Percentiles rank a stretch among this genome's conserved stretches.
These are phyloP conservation scores for Xylariaceae sp. DNA, from an alignment of 2,329 filamentous ascomycete genomes.

Conservation along the genomic window DNA sequence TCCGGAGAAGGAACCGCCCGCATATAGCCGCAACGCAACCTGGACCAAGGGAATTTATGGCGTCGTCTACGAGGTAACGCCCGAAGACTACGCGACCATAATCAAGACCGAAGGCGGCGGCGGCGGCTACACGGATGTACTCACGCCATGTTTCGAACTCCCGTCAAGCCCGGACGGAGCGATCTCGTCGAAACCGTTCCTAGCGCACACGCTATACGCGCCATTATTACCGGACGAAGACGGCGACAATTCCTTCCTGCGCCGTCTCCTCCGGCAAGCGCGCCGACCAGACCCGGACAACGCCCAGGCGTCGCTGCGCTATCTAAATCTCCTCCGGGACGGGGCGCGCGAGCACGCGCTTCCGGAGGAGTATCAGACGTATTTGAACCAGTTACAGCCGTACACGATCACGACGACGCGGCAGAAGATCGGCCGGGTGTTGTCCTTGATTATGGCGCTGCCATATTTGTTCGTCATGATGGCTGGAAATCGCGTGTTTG, in stretches of 20 bases:
- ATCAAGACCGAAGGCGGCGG: constrained; percentile 89
- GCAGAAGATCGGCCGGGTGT: constrained; percentile 59
- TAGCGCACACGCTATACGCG: constrained; percentile 79
- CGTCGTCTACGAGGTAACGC: constrained; percentile 91
- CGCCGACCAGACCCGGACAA: constrained; percentile 63
- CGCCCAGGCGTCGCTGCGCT: constrained; percentile 77
- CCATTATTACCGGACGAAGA: constrained; percentile 44
- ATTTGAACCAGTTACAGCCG: constrained; percentile 62
- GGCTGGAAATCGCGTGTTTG: constrained; percentile 43
- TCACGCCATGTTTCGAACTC: constrained; percentile 72
- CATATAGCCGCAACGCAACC: constrained; percentile 38
- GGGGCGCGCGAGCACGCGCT: constrained; percentile 78
- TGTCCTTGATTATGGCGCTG: constrained; percentile 57
- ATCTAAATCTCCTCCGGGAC: constrained; percentile 71
- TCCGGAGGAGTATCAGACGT: constrained; percentile 70
- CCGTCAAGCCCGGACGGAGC: constrained; percentile 58
- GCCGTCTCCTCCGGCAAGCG: constrained; percentile 40
- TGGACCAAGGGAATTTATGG: constrained; percentile 85
- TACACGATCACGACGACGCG: constrained; percentile 63
- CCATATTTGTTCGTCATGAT: constrained; percentile 49
- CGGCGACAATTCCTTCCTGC: constrained; percentile 35
- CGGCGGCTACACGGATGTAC: constrained; percentile 73
- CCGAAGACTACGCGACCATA: constrained; percentile 75
- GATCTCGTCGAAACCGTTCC: constrained; percentile 63
- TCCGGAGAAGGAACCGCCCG: constrained; percentile 23